phyloP scores from a whole-genome alignment of 805 yeast genomes.

The Torulaspora maleeae region DNA sequence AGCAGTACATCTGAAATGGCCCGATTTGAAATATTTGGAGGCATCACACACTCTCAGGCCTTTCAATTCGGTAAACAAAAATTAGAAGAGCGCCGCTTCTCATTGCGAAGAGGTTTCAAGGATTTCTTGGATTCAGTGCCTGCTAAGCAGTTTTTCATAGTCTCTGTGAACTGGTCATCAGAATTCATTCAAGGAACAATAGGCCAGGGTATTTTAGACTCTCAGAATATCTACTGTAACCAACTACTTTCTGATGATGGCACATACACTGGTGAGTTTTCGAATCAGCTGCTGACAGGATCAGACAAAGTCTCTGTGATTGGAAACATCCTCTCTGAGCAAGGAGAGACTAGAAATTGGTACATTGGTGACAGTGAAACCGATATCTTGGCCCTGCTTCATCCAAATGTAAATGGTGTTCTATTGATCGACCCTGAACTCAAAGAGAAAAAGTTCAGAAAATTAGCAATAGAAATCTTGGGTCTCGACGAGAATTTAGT shows the following conservation, averaged over 20 bases:
- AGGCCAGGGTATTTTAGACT: conserved; percentile 7
- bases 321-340: conserved; percentile 8
- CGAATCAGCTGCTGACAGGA: conserved; percentile 26
- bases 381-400: conserved; percentile 28
- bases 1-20: conserved; percentile 26
- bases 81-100: conserved; percentile 1
- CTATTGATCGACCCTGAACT: conserved; percentile 23
- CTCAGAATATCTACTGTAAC: conserved; percentile 25
- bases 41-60: conserved; percentile 17
- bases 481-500: conserved; percentile 12
- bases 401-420: conserved; percentile 29
- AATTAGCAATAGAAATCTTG: conserved; percentile 15
- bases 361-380: conserved; percentile 36
- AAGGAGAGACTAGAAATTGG: conserved; percentile 16
- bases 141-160: conserved; percentile 16
- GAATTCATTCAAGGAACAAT: conserved; percentile 26
- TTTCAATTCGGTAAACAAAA: conserved; percentile 9
- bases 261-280: conserved; percentile 25
- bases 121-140: conserved; percentile 8
- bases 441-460: conserved; percentile 20
- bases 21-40: conserved; percentile 17
- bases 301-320: conserved; percentile 25
- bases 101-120: conserved; percentile 19
- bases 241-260: conserved; percentile 8
- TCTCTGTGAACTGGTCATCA: conserved; percentile 33